Evolutionary conservation across 2,329 filamentous ascomycete species (phyloP), one percentile per base, ranked within the genome.

Genomic region (Parastagonospora nodorum): DNA sequence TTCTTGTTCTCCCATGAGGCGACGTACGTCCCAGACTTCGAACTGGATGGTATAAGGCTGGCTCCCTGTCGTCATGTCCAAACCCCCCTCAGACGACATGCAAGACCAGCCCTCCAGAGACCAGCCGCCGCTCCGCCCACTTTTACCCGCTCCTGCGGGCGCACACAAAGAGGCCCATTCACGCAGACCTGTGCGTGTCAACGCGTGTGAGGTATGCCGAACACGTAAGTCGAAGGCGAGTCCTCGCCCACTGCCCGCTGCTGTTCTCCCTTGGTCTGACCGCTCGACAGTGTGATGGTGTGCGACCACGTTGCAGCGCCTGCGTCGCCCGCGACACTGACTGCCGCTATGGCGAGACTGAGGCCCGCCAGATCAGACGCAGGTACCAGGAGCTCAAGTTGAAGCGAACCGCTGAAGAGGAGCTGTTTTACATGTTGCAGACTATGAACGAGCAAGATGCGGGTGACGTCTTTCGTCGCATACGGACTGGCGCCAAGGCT

Each of bases 401-500:
- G n/a, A 37, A 40, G 16, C 47, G 28, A 14, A 46, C 44, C 27
- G 42, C 51, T 12, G 38, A 59, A 14, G 58, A 58, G 40, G 54
- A 60, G 35, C 28, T 62, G 8, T 44, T 54, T 36, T 42, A 52
- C 5, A 31, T 56, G 12, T 4, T 62, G 19, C 47, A 45, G 38
- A 52, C 12, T 24, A 28, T 53, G 31, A 42, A 55, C 1, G 59
- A 61, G 30, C 38, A 35, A 30, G 55, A 61, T 37, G 48, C 58
- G n/a, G 28, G 16, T 19, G 36, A 46, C 5, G 29, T 63, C 40
- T 50, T 65, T 12, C 50, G 35, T 10, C 55, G 48, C 14, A 48
- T 65, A 27, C 41, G 62, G 32, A 19, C 51, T 12, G 58, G 62
- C 5, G 53, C 44, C 33, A 45, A 63, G 30, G 40, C 48, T 14